Conservation (phyloP, 345 rosid species). For the Populus simonii region DNA sequence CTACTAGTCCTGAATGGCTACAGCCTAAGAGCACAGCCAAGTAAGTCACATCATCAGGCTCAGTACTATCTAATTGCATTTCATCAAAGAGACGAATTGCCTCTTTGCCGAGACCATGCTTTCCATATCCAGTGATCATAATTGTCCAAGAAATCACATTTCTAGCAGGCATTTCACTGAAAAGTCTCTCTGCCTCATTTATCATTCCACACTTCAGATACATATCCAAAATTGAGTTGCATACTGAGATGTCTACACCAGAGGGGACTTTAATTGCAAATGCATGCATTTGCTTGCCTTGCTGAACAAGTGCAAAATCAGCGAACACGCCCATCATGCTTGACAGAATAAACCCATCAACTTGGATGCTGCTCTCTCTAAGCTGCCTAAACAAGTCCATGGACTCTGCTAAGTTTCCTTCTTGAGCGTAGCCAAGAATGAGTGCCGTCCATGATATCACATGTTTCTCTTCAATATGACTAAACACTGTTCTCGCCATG, state of each 20-base stretch:
- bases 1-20: conserved; percentile 77
- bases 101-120: conserved; percentile 73
- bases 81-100: conserved; percentile 50
- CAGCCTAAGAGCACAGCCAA: conserved; percentile 80
- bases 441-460: conserved; percentile 68
- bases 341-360: conserved; percentile 68
- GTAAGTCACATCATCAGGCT: conserved; percentile 78
- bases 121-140: conserved; percentile 87
- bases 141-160: conserved; percentile 89
- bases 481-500: conserved; percentile 57
- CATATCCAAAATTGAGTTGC: conserved; percentile 76
- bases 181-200: conserved; percentile 63
- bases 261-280: conserved; percentile 55
- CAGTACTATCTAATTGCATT: conserved; percentile 47
- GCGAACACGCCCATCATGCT: conserved; percentile 74
- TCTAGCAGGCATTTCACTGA: conserved; percentile 49
- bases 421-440: conserved; percentile 84
- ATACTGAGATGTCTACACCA: conserved; percentile 61
- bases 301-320: conserved; percentile 75
- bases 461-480: conserved; percentile 52
- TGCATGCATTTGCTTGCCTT: conserved; percentile 85
- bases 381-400: conserved; percentile 65
- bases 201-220: conserved; percentile 79
- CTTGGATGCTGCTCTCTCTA: conserved; percentile 31
- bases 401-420: conserved; percentile 56